Percentiles rank a stretch among this genome's conserved stretches.
These are phyloP conservation scores for Fragaria ananassa DNA, from an alignment of 306 rosid species.

Conservation along the genomic window DNA sequence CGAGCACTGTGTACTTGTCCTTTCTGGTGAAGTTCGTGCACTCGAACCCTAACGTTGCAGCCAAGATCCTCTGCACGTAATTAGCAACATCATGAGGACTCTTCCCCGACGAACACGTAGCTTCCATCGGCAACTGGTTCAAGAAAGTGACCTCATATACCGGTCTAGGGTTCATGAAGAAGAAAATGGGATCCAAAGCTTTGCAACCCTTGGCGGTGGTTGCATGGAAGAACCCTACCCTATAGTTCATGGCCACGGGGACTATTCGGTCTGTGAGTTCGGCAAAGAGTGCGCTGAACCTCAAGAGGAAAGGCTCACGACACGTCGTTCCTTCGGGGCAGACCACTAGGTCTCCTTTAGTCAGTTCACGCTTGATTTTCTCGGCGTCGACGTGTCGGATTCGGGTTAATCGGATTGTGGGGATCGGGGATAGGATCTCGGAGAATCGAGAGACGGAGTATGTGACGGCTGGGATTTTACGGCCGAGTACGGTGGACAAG, in stretches of 20 bases:
- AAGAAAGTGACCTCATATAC: constrained; percentile 85
- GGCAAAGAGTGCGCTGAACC: constrained; percentile 79
- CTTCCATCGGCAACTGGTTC: constrained; percentile 80
- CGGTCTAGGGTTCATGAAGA: constrained; percentile 95
- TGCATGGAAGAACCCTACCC: constrained; percentile 92
- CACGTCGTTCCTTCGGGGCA: constrained; percentile 98
- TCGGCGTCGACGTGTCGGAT: constrained; percentile 62
- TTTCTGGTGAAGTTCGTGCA: constrained; percentile 83
- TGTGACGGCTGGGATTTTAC: constrained; percentile 74
- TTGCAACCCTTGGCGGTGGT: constrained; percentile 94
- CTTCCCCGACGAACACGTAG: constrained; percentile 82
- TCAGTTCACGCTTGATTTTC: constrained; percentile 49
- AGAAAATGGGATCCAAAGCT: constrained; percentile 76
- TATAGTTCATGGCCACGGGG: constrained; percentile 91
- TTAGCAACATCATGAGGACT: constrained; percentile 92
- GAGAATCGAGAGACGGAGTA: constrained; percentile 82
- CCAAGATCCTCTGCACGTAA: constrained; percentile 84
- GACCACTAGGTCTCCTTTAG: constrained; percentile 72
- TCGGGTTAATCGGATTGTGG: constrained; percentile 68
- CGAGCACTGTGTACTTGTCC: constrained; percentile 82
- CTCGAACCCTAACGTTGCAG: constrained; percentile 80
- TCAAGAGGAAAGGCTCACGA: constrained; percentile 81
- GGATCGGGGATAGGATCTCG: constrained; percentile 83
- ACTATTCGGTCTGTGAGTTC: constrained; percentile 88
- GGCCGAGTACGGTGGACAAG: constrained; percentile 64